Evolutionary conservation across 108 stramenopile species (phyloP), one percentile per base, ranked within the genome.

Genomic region (Cyclotella atomus): DNA sequence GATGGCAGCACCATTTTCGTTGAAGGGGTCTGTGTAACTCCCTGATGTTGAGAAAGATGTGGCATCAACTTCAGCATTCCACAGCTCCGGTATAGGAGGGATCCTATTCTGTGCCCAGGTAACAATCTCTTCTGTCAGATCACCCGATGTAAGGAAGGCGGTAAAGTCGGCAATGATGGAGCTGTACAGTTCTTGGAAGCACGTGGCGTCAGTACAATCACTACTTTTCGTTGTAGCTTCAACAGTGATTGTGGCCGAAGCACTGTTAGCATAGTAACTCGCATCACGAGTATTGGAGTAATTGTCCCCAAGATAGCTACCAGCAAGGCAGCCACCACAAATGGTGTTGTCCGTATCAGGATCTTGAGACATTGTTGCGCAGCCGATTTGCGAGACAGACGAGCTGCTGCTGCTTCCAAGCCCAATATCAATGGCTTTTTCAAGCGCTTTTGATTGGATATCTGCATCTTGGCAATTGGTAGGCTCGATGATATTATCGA

Each of bases 381-480:
- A 68, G 15, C 76, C 76, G 12, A 77, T 69, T 23, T n/a, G 28
- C 14, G 76, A 62, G 19, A 77, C 55, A 16, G 24, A 32, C n/a
- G 66, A 45, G 16, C 0, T 19, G 0, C 57, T 33, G n/a, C 44
- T 60, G 3, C 50, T 65, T 0, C 76, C 76, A 10, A 77, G 30
- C 29, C 68, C 76, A 14, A 47, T 34, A 33, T 56, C 46, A 29
- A 65, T 70, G 7, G 76, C 68, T 23, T 32, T 30, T 44, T 69
- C 76, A 14, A 77, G 35, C 5, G 61, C 76, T 46, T 64, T 64
- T 7, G 27, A 68, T 9, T 54, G 12, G 28, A 44, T 77, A 36
- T 77, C 76, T 2, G 76, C 76, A 36, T 75, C 66, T 47, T 75
- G 75, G 53, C 75, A 75, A 33, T 34, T 61, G 1, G 3, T 49